Evolutionary conservation across 2,329 filamentous ascomycete species (phyloP).

Genomic region (Fusarium sp.): DNA sequence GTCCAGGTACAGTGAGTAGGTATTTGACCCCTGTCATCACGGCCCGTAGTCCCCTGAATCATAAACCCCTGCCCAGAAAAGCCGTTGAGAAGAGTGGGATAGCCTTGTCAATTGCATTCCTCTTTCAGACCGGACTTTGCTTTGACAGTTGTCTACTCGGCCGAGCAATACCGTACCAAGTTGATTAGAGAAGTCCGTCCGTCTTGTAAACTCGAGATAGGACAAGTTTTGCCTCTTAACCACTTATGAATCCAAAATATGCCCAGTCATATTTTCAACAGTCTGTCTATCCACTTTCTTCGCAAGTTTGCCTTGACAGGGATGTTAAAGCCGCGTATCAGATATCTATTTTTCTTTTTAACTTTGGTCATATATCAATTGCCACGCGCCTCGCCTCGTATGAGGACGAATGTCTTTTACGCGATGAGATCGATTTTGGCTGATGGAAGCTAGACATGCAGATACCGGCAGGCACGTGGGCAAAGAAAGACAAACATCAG

Average conservation of each 20-base stretch:
- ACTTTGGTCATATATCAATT: background rate
- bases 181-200: background rate
- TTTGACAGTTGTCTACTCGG: background rate
- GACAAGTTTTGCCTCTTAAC: background rate
- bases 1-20: no score
- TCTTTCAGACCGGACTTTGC: background rate
- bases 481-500: background rate
- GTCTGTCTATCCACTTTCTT: background rate
- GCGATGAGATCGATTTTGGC: background rate
- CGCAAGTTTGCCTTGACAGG: conserved; percentile 12
- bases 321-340: background rate
- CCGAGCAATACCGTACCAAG: background rate
- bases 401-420: background rate
- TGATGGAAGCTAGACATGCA: background rate
- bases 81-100: background rate
- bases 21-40: background rate
- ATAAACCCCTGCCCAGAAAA: background rate
- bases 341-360: background rate
- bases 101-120: background rate
- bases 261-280: conserved; percentile 6
- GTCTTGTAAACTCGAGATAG: no score
- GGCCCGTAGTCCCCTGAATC: background rate
- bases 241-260: background rate
- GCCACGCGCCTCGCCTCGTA: background rate
- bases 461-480: background rate